Evolutionary conservation across 305 asterid species (phyloP).

Genomic region (Fraxinus latifolia): DNA sequence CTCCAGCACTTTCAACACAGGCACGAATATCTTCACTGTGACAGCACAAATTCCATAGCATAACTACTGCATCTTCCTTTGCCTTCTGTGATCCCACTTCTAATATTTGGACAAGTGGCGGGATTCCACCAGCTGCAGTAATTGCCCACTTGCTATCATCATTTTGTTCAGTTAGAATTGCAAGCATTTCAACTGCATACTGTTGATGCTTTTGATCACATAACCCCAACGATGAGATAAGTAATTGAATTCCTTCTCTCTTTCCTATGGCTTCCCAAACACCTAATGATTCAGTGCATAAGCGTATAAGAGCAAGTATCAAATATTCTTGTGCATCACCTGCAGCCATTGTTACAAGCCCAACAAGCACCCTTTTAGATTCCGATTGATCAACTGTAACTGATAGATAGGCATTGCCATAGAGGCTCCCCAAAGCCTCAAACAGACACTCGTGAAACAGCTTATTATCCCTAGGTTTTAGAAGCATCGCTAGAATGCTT

Average conservation of each 20-base stretch:
- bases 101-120: slow-evolving; percentile 77
- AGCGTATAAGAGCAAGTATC: slow-evolving; percentile 50
- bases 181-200: slow-evolving; percentile 70
- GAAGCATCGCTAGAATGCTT: slow-evolving; percentile 50
- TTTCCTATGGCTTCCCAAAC: slow-evolving; percentile 84
- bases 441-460: slow-evolving; percentile 75
- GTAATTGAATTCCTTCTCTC: slow-evolving; percentile 86
- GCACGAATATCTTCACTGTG: slow-evolving; percentile 80
- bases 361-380: slow-evolving; percentile 70
- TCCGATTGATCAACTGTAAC: slow-evolving; percentile 47
- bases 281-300: slow-evolving; percentile 54
- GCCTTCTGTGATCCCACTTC: slow-evolving; percentile 75
- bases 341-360: slow-evolving; percentile 64
- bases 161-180: slow-evolving; percentile 65
- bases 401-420: slow-evolving; percentile 52
- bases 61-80: slow-evolving; percentile 56
- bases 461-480: slow-evolving; percentile 83
- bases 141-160: slow-evolving; percentile 98
- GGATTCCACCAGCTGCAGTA: slow-evolving; percentile 94
- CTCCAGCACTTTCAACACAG: slow-evolving; percentile 80
- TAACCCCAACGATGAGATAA: slow-evolving; percentile 72
- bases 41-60: slow-evolving; percentile 67
- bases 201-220: slow-evolving; percentile 81
- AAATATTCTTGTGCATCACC: slow-evolving; percentile 69
- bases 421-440: slow-evolving; percentile 80